Percentiles rank a stretch among this genome's conserved stretches.
Conservation (phyloP, 2,329 filamentous ascomycete genomes). For the Exophiala bonariae region DNA sequence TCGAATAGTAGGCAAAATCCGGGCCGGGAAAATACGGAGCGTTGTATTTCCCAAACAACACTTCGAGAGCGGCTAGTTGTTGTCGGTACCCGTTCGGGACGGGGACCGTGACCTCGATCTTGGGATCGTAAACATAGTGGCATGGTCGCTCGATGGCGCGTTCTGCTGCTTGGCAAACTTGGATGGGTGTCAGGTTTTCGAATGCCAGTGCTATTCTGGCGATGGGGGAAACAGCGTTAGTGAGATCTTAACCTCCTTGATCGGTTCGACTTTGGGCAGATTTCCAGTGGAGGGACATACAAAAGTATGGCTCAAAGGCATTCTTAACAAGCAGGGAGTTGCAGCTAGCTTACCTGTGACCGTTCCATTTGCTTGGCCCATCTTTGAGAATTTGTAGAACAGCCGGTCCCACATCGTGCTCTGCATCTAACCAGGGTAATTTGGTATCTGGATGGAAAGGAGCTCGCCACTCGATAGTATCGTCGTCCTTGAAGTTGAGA, state of each 20-base stretch:
- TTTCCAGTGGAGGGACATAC: no score
- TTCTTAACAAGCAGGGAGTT: no score
- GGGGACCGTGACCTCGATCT: slow-evolving; percentile 78
- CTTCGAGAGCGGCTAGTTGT: slow-evolving; percentile 70
- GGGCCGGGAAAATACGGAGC: slow-evolving; percentile 66
- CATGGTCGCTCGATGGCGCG: slow-evolving; percentile 76
- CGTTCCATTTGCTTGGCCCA: slow-evolving; percentile 79
- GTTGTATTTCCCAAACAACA: slow-evolving; percentile 58
- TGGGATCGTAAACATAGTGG: slow-evolving; percentile 70
- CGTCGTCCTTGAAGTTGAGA: slow-evolving; percentile 83
- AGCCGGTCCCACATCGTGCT: slow-evolving; percentile 92
- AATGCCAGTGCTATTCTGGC: slow-evolving; percentile 87
- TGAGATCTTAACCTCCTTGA: no score
- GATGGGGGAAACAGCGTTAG: no score
- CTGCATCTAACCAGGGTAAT: slow-evolving; percentile 92
- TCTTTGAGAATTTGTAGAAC: slow-evolving; percentile 95
- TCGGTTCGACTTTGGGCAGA: no score
- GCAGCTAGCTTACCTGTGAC: slow-evolving; percentile 64
- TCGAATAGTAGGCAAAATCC: slow-evolving; percentile 47
- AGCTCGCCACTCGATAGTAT: slow-evolving; percentile 87
- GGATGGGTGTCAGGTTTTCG: slow-evolving; percentile 78
- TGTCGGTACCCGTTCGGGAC: slow-evolving; percentile 86
- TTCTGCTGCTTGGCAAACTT: slow-evolving; percentile 79
- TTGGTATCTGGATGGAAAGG: slow-evolving; percentile 89
- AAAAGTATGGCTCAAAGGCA: no score